Evolutionary conservation across 2,329 filamentous ascomycete species (phyloP), one percentile per base, ranked within the genome.

Genomic region (Aspergillus sp.): DNA sequence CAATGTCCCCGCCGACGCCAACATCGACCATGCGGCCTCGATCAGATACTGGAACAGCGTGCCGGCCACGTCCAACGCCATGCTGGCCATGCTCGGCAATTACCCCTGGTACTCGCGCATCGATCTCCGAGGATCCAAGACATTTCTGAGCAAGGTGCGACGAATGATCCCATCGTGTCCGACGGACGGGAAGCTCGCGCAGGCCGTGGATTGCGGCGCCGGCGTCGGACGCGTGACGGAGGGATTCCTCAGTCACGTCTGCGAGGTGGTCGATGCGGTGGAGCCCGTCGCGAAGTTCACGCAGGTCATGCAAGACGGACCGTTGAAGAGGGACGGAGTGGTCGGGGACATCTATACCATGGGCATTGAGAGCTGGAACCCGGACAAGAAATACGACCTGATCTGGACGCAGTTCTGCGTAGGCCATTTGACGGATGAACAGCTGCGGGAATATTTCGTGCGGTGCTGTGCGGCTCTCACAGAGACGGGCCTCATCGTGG

Each of bases 371-470:
- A 82, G 84, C 29, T 96, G 91, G 91, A 80, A 82, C 0, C 77
- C 74, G 4, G 63, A 63, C 53, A 75, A 75, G 9, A 73, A 77
- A 52, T 97, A 97, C 75, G 89, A 93, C 71, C 74, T 96, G 50
- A 87, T 97, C 61, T 96, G 91, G 91, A 89, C 85, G 55, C 93
- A 97, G 75, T 96, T 93, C 92, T 97, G 92, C 74, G 76, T 94
- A 7, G 90, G 91, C 24, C 89, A 97, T 73, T 78, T 96, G 56
- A 92, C 85, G 0, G 92, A 96, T 71, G 76, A 75, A 7, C 87
- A 96, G 72, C 72, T 97, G 4, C 80, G 90, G 1, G 78, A 78
- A 2, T 96, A 88, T 69, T 75, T 97, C 16, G 67, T 77, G 57
- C 81, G 85, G 26, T 90, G 90, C 71, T 83, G 81, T 52, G 66